Evolutionary conservation across 202 grass and related monocot genomes (phyloP), one percentile per base, ranked within the genome.

Genomic region (Schoenoplectus tabernaemontani): DNA sequence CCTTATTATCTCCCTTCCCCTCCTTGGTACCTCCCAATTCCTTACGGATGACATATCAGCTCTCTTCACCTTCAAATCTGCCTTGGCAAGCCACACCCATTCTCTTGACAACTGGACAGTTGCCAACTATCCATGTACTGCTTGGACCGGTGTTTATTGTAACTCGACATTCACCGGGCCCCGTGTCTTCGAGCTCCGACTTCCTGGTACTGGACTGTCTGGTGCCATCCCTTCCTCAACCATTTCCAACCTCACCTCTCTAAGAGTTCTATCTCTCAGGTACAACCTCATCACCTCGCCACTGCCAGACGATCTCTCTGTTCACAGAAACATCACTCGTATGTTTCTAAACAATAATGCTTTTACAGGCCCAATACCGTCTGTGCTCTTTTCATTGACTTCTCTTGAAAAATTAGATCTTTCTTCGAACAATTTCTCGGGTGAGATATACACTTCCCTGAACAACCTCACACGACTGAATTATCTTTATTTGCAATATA

Each of bases 71-170:
- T 77, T 50, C 82, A 43, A 56, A 58, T 57, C 53, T 68, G 43
- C 50, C 46, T 10, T 81, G 54, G 51, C 66, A 24, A 63, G 38
- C 37, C 64, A 3, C 46, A 73, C 47, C 3, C 22, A 10, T 57
- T 36, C 78, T n/a, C 78, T 80, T 1, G 41, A 64, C 32, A 51
- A 43, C 30, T 80, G 78, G 78, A 63, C 59, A 3, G 3, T 3
- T 0, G 12, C 3, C 4, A 23, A 50, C 44, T 80, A 80, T 23
- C 32, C 78, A 0, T 80, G 78, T 44, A 65, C 78, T 5, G 60
- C 74, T 1, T 97, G 95, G 95, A 47, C 46, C 38, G 95, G 95
- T 5, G 86, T 98, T 6, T 4, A 1, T 23, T 94, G 95, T 86
- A 58, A 83, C 9, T 10, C 71, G 7, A 68, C 9, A 4, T 67